Evolutionary conservation across 1,139 yeast genomes (phyloP), one percentile per base, ranked within the genome.

Genomic region (Tardiomyces depauwii): DNA sequence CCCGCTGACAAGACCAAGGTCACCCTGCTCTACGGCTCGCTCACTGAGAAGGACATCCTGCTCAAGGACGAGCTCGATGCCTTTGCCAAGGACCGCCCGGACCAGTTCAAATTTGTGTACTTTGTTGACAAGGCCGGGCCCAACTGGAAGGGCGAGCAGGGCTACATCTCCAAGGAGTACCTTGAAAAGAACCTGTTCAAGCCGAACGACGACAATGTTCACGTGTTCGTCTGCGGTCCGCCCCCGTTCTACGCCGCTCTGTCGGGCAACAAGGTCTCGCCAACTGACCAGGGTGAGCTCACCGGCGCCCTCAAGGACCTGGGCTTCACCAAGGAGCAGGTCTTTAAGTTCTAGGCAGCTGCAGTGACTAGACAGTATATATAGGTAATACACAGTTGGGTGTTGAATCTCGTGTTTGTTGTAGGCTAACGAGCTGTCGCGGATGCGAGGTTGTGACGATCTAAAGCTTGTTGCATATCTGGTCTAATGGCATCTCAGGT

Each of bases 201-300:
- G 54, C 73, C 77, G 18, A 13, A 32, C 12, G 55, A 48, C 33
- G 53, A 52, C 41, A 51, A 53, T 45, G 54, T 52, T 46, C 14
- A 85, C 67, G 75, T 85, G 54, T 82, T 88, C 64, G 81, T 85
- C 55, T 87, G 97, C 72, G 98, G 96, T 56, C 95, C 96, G 47
- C 91, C 93, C 60, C 85, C 87, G 46, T 54, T 87, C 70, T 78
- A 81, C 74, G 73, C 84, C 56, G 83, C 95, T 55, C 65, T 88
- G 56, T 87, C 96, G 40, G 99, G 98, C 62, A 66, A 68, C 58
- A 91, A 91, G 76, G 74, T 69, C 42, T 80, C 94, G 46, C 95
- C 96, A 57, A 62, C 81, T 48, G 97, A 89, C 63, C 98, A 91
- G 72, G 98, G 98, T 67, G 96, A 86, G 68, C 77, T 93, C 49